Evolutionary conservation across 2,329 filamentous ascomycete genomes (phyloP).

Genomic region (Paecilomyces variotii): DNA sequence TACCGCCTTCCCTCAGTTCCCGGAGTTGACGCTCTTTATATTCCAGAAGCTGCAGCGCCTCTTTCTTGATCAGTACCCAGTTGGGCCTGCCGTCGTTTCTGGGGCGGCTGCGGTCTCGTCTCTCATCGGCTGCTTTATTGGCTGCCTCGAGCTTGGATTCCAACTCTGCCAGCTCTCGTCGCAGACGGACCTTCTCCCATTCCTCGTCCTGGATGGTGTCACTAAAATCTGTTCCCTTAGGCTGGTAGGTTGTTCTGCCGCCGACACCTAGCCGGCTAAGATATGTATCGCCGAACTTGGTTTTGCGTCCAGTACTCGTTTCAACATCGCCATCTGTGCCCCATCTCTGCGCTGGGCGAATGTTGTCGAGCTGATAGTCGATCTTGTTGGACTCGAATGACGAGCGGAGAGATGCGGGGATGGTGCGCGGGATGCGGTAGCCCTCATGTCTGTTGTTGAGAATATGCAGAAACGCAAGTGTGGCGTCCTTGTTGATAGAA

Average conservation of each 20-base stretch:
- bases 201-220: slow-evolving; percentile 77
- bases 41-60: slow-evolving; percentile 87
- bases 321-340: slow-evolving; percentile 69
- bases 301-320: slow-evolving; percentile 80
- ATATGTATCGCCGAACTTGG: slow-evolving; percentile 96
- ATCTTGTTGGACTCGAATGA: slow-evolving; percentile 95
- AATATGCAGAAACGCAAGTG: slow-evolving; percentile 90
- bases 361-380: slow-evolving; percentile 84
- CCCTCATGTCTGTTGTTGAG: slow-evolving; percentile 94
- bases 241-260: slow-evolving; percentile 68
- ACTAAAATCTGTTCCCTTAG: slow-evolving; percentile 83
- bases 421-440: slow-evolving; percentile 82
- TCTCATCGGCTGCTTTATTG: slow-evolving; percentile 62
- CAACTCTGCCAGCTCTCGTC: slow-evolving; percentile 83
- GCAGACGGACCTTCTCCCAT: slow-evolving; percentile 93
- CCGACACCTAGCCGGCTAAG: slow-evolving; percentile 76
- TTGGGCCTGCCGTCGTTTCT: slow-evolving; percentile 64
- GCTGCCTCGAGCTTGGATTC: slow-evolving; percentile 81
- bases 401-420: slow-evolving; percentile 81
- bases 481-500: slow-evolving; percentile 89
- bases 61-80: slow-evolving; percentile 85
- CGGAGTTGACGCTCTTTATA: slow-evolving; percentile 78
- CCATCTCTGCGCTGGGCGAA: slow-evolving; percentile 65
- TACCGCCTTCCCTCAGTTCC: slow-evolving; percentile 57
- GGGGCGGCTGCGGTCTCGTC: slow-evolving; percentile 41